These are phyloP conservation scores for Verticillium longisporum DNA, from an alignment of 2,329 filamentous ascomycete genomes.

Conservation along the genomic window DNA sequence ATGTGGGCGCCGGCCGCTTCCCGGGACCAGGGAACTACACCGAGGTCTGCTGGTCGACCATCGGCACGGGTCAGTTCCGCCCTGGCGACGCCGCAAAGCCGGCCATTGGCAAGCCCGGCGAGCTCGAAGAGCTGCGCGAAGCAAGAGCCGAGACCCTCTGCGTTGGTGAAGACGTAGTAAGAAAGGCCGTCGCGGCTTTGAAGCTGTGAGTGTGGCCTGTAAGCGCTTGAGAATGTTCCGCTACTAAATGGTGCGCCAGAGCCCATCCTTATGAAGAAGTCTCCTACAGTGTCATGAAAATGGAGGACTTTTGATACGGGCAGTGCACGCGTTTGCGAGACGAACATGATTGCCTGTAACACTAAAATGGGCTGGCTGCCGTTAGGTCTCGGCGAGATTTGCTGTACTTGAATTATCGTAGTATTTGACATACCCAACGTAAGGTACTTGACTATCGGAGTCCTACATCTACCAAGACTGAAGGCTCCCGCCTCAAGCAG, in stretches of 20 bases:
- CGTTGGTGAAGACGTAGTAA: conserved; percentile 48
- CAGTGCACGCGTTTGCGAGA: too few species aligned
- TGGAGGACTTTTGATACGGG: conserved; percentile 15
- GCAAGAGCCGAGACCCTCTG: conserved; percentile 57
- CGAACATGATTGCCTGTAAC: not conserved
- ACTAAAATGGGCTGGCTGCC: not conserved
- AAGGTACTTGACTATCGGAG: too few species aligned
- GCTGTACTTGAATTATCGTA: too few species aligned
- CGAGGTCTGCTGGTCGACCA: conserved; percentile 43
- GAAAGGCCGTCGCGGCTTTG: conserved; percentile 53
- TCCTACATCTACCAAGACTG: too few species aligned
- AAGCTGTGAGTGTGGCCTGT: conserved; percentile 45
- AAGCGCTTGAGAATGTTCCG: not conserved
- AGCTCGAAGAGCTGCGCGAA: conserved; percentile 53
- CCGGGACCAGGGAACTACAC: conserved; percentile 45
- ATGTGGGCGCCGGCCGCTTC: conserved; percentile 49
- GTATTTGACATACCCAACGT: too few species aligned
- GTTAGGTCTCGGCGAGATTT: too few species aligned
- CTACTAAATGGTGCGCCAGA: conserved; percentile 11
- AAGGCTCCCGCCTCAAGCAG: too few species aligned
- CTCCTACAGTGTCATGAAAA: conserved; percentile 15
- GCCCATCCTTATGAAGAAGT: conserved; percentile 20
- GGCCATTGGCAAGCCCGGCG: conserved; percentile 50
- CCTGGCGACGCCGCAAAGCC: conserved; percentile 56
- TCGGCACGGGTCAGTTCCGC: conserved; percentile 59